Conservation (phyloP, 2,329 filamentous ascomycete genomes). For the Aspergillus cejpii region DNA sequence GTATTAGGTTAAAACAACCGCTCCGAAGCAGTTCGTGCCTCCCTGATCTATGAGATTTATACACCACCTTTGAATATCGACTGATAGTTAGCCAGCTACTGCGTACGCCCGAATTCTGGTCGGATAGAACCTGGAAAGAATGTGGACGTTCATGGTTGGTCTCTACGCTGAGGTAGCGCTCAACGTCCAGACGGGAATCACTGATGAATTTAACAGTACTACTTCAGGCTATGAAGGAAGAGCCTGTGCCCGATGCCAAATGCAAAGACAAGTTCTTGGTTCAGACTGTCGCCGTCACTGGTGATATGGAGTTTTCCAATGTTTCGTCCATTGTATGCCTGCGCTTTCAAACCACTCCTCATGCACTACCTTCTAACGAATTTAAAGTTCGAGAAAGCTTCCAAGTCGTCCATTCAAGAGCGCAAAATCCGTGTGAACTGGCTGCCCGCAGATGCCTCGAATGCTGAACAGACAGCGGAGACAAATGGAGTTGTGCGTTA, state of each 20-base stretch:
- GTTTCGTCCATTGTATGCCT: slow-evolving; percentile 69
- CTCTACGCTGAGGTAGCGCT: background rate
- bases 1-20: slow-evolving; percentile 89
- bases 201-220: slow-evolving; percentile 57
- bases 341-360: slow-evolving; percentile 16
- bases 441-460: slow-evolving; percentile 53
- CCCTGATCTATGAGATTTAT: slow-evolving; percentile 7
- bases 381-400: slow-evolving; percentile 63
- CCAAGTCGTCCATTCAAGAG: slow-evolving; percentile 76
- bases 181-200: slow-evolving; percentile 4
- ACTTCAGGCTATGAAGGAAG: slow-evolving; percentile 95
- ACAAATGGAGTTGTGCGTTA: slow-evolving; percentile 35
- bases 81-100: slow-evolving; percentile 62
- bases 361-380: slow-evolving; percentile 6
- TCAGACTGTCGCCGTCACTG: slow-evolving; percentile 76
- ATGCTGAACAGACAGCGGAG: slow-evolving; percentile 20
- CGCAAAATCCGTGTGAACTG: slow-evolving; percentile 93
- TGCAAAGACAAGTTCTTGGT: slow-evolving; percentile 98
- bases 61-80: slow-evolving; percentile 7
- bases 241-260: slow-evolving; percentile 75
- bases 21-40: slow-evolving; percentile 83
- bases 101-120: slow-evolving; percentile 92
- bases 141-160: slow-evolving; percentile 83
- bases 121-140: slow-evolving; percentile 84
- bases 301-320: slow-evolving; percentile 76